A percentile compares a stretch with the other conserved stretches of the same genome.
phyloP scores from a whole-genome alignment of 805 yeast species.

The Candida corydali region DNA sequence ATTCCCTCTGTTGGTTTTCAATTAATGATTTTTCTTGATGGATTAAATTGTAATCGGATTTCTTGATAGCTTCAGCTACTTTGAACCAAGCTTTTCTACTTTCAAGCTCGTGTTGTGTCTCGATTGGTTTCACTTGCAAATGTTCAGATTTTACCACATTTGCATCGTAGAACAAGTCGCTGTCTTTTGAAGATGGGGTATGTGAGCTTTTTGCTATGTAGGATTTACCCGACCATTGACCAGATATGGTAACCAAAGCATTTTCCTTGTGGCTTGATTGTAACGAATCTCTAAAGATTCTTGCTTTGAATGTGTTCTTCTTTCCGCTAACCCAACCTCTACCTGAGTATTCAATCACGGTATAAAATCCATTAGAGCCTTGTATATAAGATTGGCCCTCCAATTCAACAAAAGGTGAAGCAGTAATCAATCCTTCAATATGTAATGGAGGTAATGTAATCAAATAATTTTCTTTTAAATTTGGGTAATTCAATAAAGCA shows the following conservation, averaged over 20 bases:
- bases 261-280: constrained; percentile 50
- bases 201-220: constrained; percentile 55
- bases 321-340: constrained; percentile 95
- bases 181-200: constrained; percentile 41
- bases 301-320: constrained; percentile 87
- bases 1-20: constrained; percentile 81
- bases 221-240: constrained; percentile 89
- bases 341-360: constrained; percentile 78
- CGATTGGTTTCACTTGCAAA: constrained; percentile 73
- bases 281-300: constrained; percentile 54
- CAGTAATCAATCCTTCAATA: constrained; percentile 87
- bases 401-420: constrained; percentile 91
- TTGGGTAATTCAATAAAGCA: constrained; percentile 65
- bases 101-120: constrained; percentile 76
- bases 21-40: constrained; percentile 70
- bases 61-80: constrained; percentile 82
- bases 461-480: constrained; percentile 62
- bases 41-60: constrained; percentile 72
- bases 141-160: constrained; percentile 45
- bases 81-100: constrained; percentile 84
- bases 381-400: constrained; percentile 87
- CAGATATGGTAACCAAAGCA: constrained; percentile 74
- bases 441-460: constrained; percentile 93
- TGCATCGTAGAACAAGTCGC: constrained; percentile 63
- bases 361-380: constrained; percentile 70